Conservation (phyloP, 768 basidiomycete genomes). For the Mrakia gelida region DNA sequence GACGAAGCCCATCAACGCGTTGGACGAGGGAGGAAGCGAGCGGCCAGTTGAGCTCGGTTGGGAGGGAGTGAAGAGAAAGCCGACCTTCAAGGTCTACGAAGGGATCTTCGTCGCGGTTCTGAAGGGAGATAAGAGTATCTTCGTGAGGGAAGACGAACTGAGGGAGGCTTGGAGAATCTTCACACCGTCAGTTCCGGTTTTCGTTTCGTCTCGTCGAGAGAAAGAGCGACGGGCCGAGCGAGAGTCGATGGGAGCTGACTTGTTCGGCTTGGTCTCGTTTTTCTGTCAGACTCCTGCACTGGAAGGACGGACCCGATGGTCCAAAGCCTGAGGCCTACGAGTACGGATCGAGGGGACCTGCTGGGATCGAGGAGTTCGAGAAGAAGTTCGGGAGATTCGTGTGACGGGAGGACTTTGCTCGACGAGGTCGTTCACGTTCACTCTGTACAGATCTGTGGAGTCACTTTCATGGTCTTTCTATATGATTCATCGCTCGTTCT, state of each 20-base stretch:
- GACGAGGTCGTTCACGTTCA: no score
- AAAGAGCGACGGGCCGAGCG: not conserved
- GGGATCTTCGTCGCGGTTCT: constrained; percentile 25
- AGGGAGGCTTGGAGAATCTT: constrained; percentile 34
- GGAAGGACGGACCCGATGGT: not conserved
- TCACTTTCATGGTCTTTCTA: no score
- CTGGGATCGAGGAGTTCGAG: not conserved
- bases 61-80: not conserved
- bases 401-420: no score
- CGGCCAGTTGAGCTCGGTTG: not conserved
- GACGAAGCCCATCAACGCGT: not conserved
- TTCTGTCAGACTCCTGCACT: not conserved
- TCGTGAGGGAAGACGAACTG: constrained; percentile 34
- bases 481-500: no score
- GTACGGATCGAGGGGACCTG: not conserved
- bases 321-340: not conserved
- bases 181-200: constrained; percentile 33
- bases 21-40: no score
- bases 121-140: constrained; percentile 26
- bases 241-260: not conserved
- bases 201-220: not conserved
- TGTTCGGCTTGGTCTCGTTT: not conserved
- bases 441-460: no score
- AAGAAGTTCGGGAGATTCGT: not conserved
- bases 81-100: constrained; percentile 25